These are phyloP conservation scores for Colletotrichum cereale DNA, from an alignment of 2,329 filamentous ascomycete genomes.

Conservation along the genomic window DNA sequence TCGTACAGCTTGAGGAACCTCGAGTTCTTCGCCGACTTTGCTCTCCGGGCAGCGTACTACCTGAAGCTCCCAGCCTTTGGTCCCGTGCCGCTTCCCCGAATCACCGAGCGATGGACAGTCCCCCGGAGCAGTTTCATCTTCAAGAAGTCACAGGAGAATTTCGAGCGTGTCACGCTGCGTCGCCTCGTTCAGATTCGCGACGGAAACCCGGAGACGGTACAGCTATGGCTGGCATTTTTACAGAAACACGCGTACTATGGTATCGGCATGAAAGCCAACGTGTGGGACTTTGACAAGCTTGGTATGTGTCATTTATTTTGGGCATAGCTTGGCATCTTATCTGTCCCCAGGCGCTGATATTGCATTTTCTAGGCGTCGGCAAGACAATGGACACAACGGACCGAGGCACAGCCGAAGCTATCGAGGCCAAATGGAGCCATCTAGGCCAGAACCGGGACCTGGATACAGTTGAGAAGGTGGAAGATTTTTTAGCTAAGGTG, in stretches of 20 bases:
- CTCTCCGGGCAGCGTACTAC: conserved; percentile 94
- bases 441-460: conserved; percentile 65
- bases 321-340: not conserved
- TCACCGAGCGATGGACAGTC: conserved; percentile 94
- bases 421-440: conserved; percentile 67
- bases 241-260: conserved; percentile 94
- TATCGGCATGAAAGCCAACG: conserved; percentile 99
- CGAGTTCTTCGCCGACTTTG: conserved; percentile 95
- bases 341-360: not conserved
- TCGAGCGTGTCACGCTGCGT: conserved; percentile 88
- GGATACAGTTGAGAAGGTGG: conserved; percentile 66
- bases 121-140: conserved; percentile 90
- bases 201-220: conserved; percentile 87
- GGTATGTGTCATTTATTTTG: conserved; percentile 52
- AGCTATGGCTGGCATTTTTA: conserved; percentile 92
- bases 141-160: conserved; percentile 99
- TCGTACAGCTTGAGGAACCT: conserved; percentile 92
- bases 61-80: conserved; percentile 87
- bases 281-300: conserved; percentile 87
- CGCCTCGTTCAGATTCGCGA: conserved; percentile 93
- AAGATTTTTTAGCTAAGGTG: conserved; percentile 68
- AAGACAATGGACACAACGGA: conserved; percentile 65
- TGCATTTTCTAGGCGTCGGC: conserved; percentile 57
- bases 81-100: conserved; percentile 86
- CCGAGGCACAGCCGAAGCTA: conserved; percentile 55